Evolutionary conservation across 441 rosid genomes (phyloP).

Genomic region (Bocquillonia castaneifolia): DNA sequence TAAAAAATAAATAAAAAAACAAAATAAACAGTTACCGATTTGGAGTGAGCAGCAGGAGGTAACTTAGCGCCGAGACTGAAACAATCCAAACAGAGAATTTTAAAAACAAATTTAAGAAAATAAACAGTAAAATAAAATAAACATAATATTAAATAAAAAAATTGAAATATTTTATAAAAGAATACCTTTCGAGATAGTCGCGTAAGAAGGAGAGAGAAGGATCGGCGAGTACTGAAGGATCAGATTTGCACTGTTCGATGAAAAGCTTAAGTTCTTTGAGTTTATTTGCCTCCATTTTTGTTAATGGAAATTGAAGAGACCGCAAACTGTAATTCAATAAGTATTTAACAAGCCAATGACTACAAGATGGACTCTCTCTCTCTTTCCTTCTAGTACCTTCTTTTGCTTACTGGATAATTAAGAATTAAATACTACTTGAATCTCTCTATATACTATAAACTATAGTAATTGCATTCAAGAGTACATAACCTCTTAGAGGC

Average conservation of each 20-base stretch:
- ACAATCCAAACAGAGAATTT: too few relatives aligned
- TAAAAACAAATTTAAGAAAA: neutral
- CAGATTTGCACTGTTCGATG: conserved; percentile 69
- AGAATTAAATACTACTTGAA: too few relatives aligned
- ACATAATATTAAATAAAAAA: neutral
- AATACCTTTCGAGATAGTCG: conserved; percentile 77
- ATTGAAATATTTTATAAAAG: neutral
- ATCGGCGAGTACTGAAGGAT: conserved; percentile 70
- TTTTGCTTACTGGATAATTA: too few relatives aligned
- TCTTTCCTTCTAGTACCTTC: too few relatives aligned
- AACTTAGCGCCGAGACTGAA: conserved; percentile 88
- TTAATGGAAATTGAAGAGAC: too few relatives aligned
- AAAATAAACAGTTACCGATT: conserved; percentile 40
- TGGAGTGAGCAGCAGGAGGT: conserved; percentile 48
- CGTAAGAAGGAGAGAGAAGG: conserved; percentile 92
- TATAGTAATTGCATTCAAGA: too few relatives aligned
- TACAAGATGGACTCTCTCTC: too few relatives aligned
- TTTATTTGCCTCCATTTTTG: conserved; percentile 61
- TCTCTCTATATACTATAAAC: too few relatives aligned
- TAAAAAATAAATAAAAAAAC: too few relatives aligned
- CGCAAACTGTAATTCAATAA: too few relatives aligned
- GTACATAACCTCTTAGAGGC: too few relatives aligned
- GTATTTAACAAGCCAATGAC: too few relatives aligned
- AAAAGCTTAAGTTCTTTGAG: conserved; percentile 56
- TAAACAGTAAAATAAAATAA: neutral